Base-by-base conservation (phyloP, 1,284 basidiomycete species). In the Fomitopsis schrenkii region DNA sequence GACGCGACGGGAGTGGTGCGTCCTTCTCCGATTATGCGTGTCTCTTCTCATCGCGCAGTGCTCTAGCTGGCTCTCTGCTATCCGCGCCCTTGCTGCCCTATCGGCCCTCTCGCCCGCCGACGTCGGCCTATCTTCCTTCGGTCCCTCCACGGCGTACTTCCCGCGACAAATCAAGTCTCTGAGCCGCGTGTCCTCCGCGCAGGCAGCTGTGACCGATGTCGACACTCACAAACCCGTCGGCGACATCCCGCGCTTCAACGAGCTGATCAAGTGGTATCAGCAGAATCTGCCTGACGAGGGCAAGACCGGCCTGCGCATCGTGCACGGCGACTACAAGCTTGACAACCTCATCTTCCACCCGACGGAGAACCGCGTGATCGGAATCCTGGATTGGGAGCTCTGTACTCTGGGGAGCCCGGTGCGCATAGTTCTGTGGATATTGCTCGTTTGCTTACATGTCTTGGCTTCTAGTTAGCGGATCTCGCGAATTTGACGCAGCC, bases 271-370 rank as follows among this genome's bases (percentile, higher is more conserved):
- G 9, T 98, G 93, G 92, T 97, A 95, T 70, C 76, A 79, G 56
- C 73, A 76, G 44, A 82, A 92, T 67, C 79, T 94, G 58, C 95
- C 93, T 0, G 83, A 89, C 68, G 90, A 91, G 71, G 82, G 79
- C 66, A 87, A 87, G 75, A 81, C 80, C 15, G 90, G 90, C 1
- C 78, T 86, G 57, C 84, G 91, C 41, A 87, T 97, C 64, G 93
- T 97, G 4, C 96, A 98, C 72, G 96, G 97, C 26, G 96, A 98
- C 75, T 98, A 94, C 74, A 99, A 99, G 76, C 82, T 97, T 26
- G 96, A 99, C 75, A 99, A 98, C 72, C 74, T 98, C 67, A 85
- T 98, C 63, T 98, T 95, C 76, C 95, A 98, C 71, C 91, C 93
- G 0, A 95, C 90, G 2, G 90, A 97, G 75, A 93, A 95, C 62